phyloP scores from a whole-genome alignment of 768 basidiomycete species.

The Rhodotorula graminis region DNA sequence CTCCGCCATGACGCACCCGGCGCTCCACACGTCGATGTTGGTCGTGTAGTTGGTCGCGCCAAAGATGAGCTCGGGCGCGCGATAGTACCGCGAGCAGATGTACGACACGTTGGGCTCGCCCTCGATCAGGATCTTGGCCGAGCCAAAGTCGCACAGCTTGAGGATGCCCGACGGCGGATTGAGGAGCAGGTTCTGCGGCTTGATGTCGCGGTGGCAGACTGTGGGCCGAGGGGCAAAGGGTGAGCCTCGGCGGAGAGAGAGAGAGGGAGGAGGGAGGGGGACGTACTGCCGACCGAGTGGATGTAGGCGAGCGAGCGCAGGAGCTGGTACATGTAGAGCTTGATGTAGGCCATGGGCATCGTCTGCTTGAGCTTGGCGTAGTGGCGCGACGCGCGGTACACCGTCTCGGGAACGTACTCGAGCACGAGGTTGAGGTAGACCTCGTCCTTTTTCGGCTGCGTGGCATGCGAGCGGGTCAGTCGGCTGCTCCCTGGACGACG shows the following conservation, averaged over 20 bases:
- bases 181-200: slow-evolving; percentile 95
- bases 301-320: slow-evolving; percentile 97
- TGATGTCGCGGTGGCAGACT: slow-evolving; percentile 94
- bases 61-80: slow-evolving; percentile 98
- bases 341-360: slow-evolving; percentile 99
- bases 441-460: slow-evolving; percentile 80
- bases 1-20: slow-evolving; percentile 99
- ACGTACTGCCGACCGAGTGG: slow-evolving; percentile 82
- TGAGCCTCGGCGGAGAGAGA: background rate
- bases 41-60: slow-evolving; percentile 99
- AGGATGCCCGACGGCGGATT: slow-evolving; percentile 95
- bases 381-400: slow-evolving; percentile 96
- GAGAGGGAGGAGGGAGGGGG: slow-evolving; percentile 46
- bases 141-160: slow-evolving; percentile 98
- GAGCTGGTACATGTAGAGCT: slow-evolving; percentile 96
- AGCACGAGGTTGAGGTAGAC: slow-evolving; percentile 98
- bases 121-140: slow-evolving; percentile 94
- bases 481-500: no score
- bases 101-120: slow-evolving; percentile 99
- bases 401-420: slow-evolving; percentile 99
- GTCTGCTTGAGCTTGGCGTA: slow-evolving; percentile 99
- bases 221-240: background rate
- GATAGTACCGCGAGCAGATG: slow-evolving; percentile 99
- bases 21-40: slow-evolving; percentile 99
- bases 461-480: no score